phyloP scores from a whole-genome alignment of 805 yeast genomes.

The Candida maltosa region DNA sequence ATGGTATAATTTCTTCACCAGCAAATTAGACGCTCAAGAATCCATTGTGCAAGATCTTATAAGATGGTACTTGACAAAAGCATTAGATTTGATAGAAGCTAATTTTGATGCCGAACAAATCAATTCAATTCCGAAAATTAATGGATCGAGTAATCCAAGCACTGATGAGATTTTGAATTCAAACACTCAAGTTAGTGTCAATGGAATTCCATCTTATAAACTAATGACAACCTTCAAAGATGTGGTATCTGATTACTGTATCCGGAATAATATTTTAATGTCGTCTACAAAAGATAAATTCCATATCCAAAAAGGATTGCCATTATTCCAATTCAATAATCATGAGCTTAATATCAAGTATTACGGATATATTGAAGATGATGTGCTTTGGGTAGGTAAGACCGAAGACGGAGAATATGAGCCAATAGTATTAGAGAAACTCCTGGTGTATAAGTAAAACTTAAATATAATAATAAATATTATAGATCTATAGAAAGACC shows the following conservation, averaged over 20 bases:
- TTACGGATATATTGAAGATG: constrained; percentile 56
- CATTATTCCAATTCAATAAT: constrained; percentile 27
- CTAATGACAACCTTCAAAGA: constrained; percentile 55
- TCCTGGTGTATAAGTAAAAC: constrained; percentile 11
- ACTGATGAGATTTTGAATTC: constrained; percentile 1
- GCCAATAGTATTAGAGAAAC: constrained; percentile 40
- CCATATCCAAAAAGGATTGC: constrained; percentile 35
- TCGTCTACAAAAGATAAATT: constrained; percentile 25
- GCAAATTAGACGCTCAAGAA: not conserved
- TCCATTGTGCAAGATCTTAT: constrained; percentile 1
- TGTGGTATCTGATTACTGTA: constrained; percentile 62
- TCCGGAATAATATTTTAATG: constrained; percentile 43
- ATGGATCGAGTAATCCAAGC: constrained; percentile 2
- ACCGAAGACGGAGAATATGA: constrained; percentile 19
- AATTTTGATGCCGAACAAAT: constrained; percentile 1
- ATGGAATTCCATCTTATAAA: constrained; percentile 41
- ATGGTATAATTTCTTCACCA: constrained; percentile 22
- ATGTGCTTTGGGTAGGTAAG: constrained; percentile 53
- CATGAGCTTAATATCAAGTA: constrained; percentile 27
- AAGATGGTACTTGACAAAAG: constrained; percentile 16
- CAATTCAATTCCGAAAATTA: constrained; percentile 1
- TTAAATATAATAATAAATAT: no score
- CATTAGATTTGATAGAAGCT: constrained; percentile 9
- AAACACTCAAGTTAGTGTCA: constrained; percentile 10
- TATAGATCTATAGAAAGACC: no score